Base-by-base conservation (phyloP, 805 yeast species). In the Candida ascalaphidarum region DNA sequence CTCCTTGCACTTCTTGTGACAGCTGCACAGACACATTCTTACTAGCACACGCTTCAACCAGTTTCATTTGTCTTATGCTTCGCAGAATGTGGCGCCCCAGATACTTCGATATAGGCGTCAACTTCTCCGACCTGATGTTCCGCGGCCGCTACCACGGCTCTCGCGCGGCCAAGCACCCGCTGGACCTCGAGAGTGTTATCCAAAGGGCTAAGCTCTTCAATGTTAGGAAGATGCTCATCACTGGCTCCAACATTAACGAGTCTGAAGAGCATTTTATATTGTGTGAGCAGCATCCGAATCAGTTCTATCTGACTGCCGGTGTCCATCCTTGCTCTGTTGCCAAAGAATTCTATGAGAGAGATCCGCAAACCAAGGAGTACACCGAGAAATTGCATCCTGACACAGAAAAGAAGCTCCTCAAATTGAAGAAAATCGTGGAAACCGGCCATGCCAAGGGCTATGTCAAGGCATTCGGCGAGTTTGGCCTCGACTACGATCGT, bases 401-500 rank as follows among this genome's bases (percentile, higher is more conserved):
- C 23, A 52, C 53, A 2, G 63, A 54, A 3, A 43, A 43, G 2
- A 77, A 77, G 40, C 46, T 82, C 20, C 43, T 49, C 3, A 48
- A 61, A 15, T 52, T 92, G 25, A 65, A 68, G 35, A 39, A 54
- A 3, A 40, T 80, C n/a, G 71, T 75, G 0, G 34, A 51, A 5
- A 41, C 55, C 1, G 81, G 85, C 4, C 48, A 54, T 17, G 45
- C 58, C 7, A 39, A 47, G 10, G 81, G 81, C 1, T 42, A 58
- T 3, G 80, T 92, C 16, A 71, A 70, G 43, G 92, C 96, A 1
- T 79, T 88, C 57, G 99, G 99, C 10, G 99, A 92, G 55, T 75
- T 92, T 28, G 99, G 99, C 0, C 61, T 92, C 26, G 99, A 92
- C 49, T 89, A 88, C 49, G 99, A 92, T 52, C 61, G 99, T 34